A percentile compares a stretch with the other conserved stretches of the same genome.
Conservation (phyloP, 78 protist species). For the Dictyostelium firmibasis region DNA sequence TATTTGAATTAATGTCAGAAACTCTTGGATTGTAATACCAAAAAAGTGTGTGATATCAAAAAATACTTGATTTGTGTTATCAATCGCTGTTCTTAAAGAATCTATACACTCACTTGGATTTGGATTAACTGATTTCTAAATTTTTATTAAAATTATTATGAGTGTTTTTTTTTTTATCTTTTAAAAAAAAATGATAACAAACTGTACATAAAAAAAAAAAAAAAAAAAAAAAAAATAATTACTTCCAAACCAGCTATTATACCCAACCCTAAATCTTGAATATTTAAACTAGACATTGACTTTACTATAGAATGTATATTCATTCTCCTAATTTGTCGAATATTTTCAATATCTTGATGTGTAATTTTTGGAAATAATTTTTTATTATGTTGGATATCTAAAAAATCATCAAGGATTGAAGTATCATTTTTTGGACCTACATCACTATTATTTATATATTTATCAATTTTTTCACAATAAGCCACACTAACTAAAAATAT, state of each 20-base stretch:
- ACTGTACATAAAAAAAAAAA: not conserved
- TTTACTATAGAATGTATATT: not conserved
- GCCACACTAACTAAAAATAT: not conserved
- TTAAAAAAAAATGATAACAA: not conserved
- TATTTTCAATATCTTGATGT: not conserved
- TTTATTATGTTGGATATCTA: not conserved
- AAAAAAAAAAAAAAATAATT: not conserved
- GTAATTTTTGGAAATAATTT: not conserved
- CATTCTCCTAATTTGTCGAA: not conserved
- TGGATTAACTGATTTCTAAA: slow-evolving; percentile 10
- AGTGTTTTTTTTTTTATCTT: not conserved
- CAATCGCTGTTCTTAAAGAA: not conserved
- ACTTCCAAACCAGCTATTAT: not conserved
- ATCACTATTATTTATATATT: too few species aligned
- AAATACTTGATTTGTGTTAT: not conserved
- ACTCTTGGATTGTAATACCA: not conserved
- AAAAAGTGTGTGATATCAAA: not conserved
- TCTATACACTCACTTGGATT: not conserved
- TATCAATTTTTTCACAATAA: not conserved
- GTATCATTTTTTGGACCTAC: not conserved
- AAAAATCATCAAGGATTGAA: not conserved
- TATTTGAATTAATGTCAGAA: not conserved
- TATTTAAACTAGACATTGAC: not conserved
- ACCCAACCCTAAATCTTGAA: not conserved
- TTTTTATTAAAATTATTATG: not conserved